Evolutionary conservation across 2,329 filamentous ascomycete genomes (phyloP).

Genomic region (Elsinoe perseae): DNA sequence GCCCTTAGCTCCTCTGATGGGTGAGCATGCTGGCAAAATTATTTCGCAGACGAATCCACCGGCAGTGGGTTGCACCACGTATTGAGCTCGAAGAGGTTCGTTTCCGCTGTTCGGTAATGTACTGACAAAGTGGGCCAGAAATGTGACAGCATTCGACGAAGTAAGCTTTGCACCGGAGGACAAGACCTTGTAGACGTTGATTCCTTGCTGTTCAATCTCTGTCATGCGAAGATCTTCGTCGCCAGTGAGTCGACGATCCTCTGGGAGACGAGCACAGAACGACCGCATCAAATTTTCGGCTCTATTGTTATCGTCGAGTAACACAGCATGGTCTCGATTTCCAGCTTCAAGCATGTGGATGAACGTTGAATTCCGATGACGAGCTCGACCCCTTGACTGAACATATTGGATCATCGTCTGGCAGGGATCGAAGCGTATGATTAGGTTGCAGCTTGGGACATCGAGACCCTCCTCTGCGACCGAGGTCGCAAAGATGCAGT

Average conservation of each 20-base stretch:
- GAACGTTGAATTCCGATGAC: constrained; percentile 69
- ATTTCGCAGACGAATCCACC: constrained; percentile 68
- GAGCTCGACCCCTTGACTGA: constrained; percentile 81
- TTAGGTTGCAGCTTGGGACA: constrained; percentile 59
- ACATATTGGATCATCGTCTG: constrained; percentile 89
- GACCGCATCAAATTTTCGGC: constrained; percentile 56
- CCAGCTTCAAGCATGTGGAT: constrained; percentile 72
- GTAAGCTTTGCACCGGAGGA: constrained; percentile 70
- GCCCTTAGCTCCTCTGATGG: constrained; percentile 60
- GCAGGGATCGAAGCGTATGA: constrained; percentile 76
- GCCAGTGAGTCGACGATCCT: constrained; percentile 61
- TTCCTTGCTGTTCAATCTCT: constrained; percentile 34
- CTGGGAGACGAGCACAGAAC: constrained; percentile 68
- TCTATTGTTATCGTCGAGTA: constrained; percentile 52
- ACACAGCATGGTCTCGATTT: constrained; percentile 54
- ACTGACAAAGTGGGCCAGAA: constrained; percentile 66
- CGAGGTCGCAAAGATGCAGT: constrained; percentile 57
- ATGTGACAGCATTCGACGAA: constrained; percentile 62
- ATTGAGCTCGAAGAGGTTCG: constrained; percentile 47
- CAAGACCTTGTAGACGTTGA: constrained; percentile 51
- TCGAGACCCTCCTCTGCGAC: constrained; percentile 60
- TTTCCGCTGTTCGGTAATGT: constrained; percentile 54
- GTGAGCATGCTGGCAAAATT: constrained; percentile 66
- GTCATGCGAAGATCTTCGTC: constrained; percentile 51
- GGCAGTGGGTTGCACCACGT: constrained; percentile 51